These are phyloP conservation scores for Luzula sylvatica DNA, from an alignment of 176 grass and related monocot species.

Conservation along the genomic window DNA sequence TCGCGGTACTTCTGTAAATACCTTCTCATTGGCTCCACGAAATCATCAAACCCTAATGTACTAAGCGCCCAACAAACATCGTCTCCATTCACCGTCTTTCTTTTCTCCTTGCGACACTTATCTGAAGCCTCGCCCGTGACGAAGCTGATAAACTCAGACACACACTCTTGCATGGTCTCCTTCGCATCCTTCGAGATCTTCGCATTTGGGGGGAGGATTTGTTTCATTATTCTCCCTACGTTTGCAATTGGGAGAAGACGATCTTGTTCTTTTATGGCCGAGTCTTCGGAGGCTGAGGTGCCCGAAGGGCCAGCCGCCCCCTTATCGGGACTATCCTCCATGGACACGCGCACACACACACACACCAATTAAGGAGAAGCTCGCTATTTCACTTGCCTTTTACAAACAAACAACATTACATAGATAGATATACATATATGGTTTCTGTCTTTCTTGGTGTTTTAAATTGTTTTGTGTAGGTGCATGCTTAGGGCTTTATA, in stretches of 20 bases:
- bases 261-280: constrained; percentile 71
- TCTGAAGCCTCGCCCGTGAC: constrained; percentile 76
- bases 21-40: constrained; percentile 66
- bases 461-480: too few relatives aligned
- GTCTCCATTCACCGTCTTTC: constrained; percentile 88
- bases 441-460: too few relatives aligned
- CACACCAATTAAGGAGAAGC: not conserved
- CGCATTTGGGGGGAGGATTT: constrained; percentile 69
- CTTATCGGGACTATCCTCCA: constrained; percentile 4
- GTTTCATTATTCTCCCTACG: constrained; percentile 83
- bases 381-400: constrained; percentile 7
- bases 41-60: constrained; percentile 69
- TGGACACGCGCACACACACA: constrained; percentile 32
- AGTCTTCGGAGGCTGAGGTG: constrained; percentile 1
- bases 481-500: too few relatives aligned
- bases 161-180: constrained; percentile 92
- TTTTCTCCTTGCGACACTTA: constrained; percentile 81
- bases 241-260: constrained; percentile 73
- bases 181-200: constrained; percentile 89
- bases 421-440: not conserved
- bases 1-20: constrained; percentile 69
- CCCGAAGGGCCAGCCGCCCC: not conserved
- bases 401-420: constrained; percentile 15
- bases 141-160: constrained; percentile 88
- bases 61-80: constrained; percentile 75